Evolutionary conservation across 2,329 filamentous ascomycete genomes (phyloP).

Genomic region (Pseudogymnoascus sp.): DNA sequence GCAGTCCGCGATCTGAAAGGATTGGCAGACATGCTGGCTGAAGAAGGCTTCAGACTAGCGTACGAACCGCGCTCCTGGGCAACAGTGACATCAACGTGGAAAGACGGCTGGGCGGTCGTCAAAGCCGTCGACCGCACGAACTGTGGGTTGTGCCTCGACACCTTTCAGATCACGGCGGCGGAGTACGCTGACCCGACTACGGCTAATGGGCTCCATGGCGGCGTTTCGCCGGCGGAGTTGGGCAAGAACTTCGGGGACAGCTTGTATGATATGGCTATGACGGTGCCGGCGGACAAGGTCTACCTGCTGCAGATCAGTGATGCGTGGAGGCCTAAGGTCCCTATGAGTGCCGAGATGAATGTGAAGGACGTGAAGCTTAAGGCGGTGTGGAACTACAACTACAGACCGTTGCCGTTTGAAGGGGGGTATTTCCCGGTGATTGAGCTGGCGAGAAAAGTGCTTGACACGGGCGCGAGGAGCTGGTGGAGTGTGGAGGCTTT

Average conservation of each 20-base stretch:
- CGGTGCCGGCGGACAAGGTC: conserved; percentile 62
- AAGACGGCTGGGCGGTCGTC: conserved; percentile 63
- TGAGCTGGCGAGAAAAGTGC: conserved; percentile 57
- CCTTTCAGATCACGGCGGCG: conserved; percentile 66
- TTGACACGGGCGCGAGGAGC: conserved; percentile 56
- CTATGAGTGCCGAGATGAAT: conserved; percentile 44
- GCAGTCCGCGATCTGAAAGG: conserved; percentile 39
- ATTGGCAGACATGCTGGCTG: conserved; percentile 54
- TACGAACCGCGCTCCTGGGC: conserved; percentile 85
- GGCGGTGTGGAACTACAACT: conserved; percentile 65
- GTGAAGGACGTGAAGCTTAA: conserved; percentile 51
- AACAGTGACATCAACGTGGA: conserved; percentile 62
- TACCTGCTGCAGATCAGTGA: conserved; percentile 70
- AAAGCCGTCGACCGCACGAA: conserved; percentile 55
- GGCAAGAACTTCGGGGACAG: conserved; percentile 45
- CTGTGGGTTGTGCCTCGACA: conserved; percentile 69
- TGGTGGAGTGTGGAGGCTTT: conserved; percentile 68
- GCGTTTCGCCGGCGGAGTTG: conserved; percentile 35
- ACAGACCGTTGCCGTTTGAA: conserved; percentile 60
- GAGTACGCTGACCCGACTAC: conserved; percentile 70
- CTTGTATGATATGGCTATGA: conserved; percentile 47
- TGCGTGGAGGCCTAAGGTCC: conserved; percentile 56
- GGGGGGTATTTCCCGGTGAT: conserved; percentile 64
- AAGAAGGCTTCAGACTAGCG: conserved; percentile 53
- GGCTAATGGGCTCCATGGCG: conserved; percentile 43